A percentile compares a stretch with the other conserved stretches of the same genome.
Evolutionary conservation across 2,329 filamentous ascomycete genomes (phyloP).

Genomic region (Hyphodiscus sp.): DNA sequence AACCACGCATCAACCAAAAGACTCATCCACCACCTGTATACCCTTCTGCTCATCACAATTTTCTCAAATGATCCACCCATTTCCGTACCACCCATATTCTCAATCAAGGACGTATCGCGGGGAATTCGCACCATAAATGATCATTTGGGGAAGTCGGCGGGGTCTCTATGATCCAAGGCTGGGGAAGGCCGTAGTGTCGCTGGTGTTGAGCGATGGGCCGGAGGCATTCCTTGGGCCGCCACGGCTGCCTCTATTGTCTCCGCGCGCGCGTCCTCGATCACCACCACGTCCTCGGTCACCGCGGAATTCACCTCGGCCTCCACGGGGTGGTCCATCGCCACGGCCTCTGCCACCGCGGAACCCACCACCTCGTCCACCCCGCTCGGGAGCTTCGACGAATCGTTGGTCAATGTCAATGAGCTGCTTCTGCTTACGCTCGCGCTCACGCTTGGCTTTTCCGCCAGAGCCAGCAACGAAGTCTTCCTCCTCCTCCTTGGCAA

Average conservation of each 20-base stretch:
- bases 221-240: slow-evolving; percentile 34
- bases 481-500: slow-evolving; percentile 58
- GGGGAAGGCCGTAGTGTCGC: slow-evolving; percentile 46
- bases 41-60: not conserved
- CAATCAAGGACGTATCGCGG: not conserved
- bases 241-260: slow-evolving; percentile 39
- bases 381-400: slow-evolving; percentile 64
- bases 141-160: not conserved
- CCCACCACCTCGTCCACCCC: slow-evolving; percentile 44
- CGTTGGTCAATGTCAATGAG: slow-evolving; percentile 82
- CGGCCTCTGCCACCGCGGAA: slow-evolving; percentile 41
- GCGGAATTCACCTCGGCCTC: slow-evolving; percentile 41
- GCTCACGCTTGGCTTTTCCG: slow-evolving; percentile 78
- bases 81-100: not conserved
- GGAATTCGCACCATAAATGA: not conserved
- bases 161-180: slow-evolving; percentile 37
- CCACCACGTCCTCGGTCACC: slow-evolving; percentile 35
- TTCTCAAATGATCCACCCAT: not conserved
- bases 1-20: not conserved
- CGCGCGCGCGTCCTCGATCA: slow-evolving; percentile 38
- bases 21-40: not conserved
- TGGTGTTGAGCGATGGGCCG: slow-evolving; percentile 38
- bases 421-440: slow-evolving; percentile 89
- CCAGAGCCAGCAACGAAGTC: slow-evolving; percentile 69
- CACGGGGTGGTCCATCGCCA: slow-evolving; percentile 46